Evolutionary conservation across 805 yeast species (phyloP).

Genomic region (Candida sonorensis): DNA sequence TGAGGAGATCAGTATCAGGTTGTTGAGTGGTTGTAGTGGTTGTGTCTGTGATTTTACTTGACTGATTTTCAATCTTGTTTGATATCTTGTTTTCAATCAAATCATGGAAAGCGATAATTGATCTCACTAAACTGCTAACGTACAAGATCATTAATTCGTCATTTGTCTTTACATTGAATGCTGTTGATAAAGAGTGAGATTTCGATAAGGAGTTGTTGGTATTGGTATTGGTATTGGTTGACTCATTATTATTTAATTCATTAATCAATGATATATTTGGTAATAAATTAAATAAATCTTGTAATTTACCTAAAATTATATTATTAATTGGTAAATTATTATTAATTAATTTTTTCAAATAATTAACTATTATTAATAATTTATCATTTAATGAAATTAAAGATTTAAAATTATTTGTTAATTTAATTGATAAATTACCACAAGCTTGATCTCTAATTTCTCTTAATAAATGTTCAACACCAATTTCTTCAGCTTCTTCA

Average conservation of each 20-base stretch:
- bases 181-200: conserved; percentile 43
- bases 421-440: conserved; percentile 78
- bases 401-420: conserved; percentile 85
- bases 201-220: conserved; percentile 3
- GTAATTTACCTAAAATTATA: conserved; percentile 83
- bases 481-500: conserved; percentile 98
- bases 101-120: conserved; percentile 94
- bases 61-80: too few relatives aligned
- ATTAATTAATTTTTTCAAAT: conserved; percentile 65
- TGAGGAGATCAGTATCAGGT: too few relatives aligned
- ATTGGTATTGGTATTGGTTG: too few relatives aligned
- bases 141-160: conserved; percentile 95
- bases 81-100: conserved; percentile 92
- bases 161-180: conserved; percentile 88
- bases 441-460: conserved; percentile 97
- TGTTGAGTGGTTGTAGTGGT: too few relatives aligned
- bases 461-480: conserved; percentile 91
- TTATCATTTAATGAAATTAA: conserved; percentile 79
- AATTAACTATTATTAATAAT: conserved; percentile 67
- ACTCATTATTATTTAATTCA: conserved; percentile 13
- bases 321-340: conserved; percentile 83
- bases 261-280: conserved; percentile 57
- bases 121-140: conserved; percentile 81
- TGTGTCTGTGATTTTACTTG: too few relatives aligned
- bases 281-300: conserved; percentile 87